Evolutionary conservation across 352 stramenopile genomes (phyloP).

Genomic region (Globisporangium paroecandrum): DNA sequence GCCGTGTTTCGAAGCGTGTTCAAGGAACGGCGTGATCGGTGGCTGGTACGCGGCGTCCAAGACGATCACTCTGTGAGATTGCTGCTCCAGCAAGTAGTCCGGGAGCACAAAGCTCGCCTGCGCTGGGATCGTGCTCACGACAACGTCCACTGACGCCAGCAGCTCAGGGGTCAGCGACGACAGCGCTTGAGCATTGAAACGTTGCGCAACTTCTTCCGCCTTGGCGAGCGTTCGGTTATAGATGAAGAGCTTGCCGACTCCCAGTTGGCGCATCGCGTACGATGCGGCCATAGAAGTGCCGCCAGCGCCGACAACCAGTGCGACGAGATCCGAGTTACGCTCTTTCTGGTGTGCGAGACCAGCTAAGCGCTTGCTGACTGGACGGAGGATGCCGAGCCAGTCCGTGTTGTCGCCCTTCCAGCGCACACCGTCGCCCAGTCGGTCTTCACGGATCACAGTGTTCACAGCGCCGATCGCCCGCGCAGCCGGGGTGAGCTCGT

Average conservation of each 20-base stretch:
- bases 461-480: constrained; percentile 98
- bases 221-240: constrained; percentile 96
- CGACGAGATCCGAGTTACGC: constrained; percentile 30
- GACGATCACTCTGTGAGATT: constrained; percentile 70
- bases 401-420: constrained; percentile 97
- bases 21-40: constrained; percentile 91
- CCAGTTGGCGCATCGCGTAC: constrained; percentile 91
- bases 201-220: constrained; percentile 81
- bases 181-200: constrained; percentile 84
- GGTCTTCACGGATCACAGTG: constrained; percentile 88
- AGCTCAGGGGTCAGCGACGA: constrained; percentile 46
- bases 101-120: constrained; percentile 80
- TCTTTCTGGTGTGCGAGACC: neutral
- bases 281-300: constrained; percentile 94
- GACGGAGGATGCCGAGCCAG: constrained; percentile 96
- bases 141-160: constrained; percentile 73
- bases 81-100: constrained; percentile 48
- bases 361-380: constrained; percentile 72
- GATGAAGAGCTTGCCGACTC: constrained; percentile 84
- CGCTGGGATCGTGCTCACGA: constrained; percentile 95
- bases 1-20: constrained; percentile 80
- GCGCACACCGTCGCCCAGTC: constrained; percentile 33
- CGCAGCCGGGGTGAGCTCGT: constrained; percentile 92
- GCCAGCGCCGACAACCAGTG: constrained; percentile 89
- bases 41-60: constrained; percentile 99